These are phyloP conservation scores for Nitzschia sp. DNA, from an alignment of 108 stramenopile genomes.

Conservation along the genomic window DNA sequence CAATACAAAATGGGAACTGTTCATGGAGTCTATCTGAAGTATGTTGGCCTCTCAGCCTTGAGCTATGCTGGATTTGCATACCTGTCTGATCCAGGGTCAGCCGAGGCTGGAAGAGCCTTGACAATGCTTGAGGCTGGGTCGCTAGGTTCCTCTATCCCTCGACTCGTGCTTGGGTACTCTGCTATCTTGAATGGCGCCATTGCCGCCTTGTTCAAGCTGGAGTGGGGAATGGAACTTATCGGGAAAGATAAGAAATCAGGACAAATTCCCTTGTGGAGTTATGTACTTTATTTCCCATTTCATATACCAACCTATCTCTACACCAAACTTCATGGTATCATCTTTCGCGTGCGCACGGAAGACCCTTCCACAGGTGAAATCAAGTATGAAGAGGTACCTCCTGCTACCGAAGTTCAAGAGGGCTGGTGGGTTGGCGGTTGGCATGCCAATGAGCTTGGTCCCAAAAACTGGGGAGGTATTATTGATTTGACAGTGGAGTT, in stretches of 20 bases:
- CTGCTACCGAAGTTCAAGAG: conserved; percentile 77
- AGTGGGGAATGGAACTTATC: conserved; percentile 69
- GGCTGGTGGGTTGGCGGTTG: conserved; percentile 90
- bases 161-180: conserved; percentile 66
- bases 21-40: conserved; percentile 86
- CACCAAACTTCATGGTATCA: conserved; percentile 62
- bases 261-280: conserved; percentile 78
- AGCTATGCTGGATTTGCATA: conserved; percentile 69
- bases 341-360: conserved; percentile 39
- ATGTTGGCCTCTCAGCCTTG: conserved; percentile 77
- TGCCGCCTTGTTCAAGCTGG: conserved; percentile 76
- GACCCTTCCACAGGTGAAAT: conserved; percentile 37
- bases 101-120: conserved; percentile 16
- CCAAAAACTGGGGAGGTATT: conserved; percentile 75
- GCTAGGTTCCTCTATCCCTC: conserved; percentile 40
- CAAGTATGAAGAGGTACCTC: conserved; percentile 57
- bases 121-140: conserved; percentile 11
- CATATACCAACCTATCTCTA: conserved; percentile 66
- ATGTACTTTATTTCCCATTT: conserved; percentile 70
- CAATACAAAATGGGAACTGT: conserved; percentile 68
- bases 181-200: conserved; percentile 72
- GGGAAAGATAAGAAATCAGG: conserved; percentile 74
- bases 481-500: conserved; percentile 89
- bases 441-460: conserved; percentile 66
- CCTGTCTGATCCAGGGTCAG: conserved; percentile 28